Base-by-base conservation (phyloP, 176 grass and related monocot genomes). In the Avena atlantica region DNA sequence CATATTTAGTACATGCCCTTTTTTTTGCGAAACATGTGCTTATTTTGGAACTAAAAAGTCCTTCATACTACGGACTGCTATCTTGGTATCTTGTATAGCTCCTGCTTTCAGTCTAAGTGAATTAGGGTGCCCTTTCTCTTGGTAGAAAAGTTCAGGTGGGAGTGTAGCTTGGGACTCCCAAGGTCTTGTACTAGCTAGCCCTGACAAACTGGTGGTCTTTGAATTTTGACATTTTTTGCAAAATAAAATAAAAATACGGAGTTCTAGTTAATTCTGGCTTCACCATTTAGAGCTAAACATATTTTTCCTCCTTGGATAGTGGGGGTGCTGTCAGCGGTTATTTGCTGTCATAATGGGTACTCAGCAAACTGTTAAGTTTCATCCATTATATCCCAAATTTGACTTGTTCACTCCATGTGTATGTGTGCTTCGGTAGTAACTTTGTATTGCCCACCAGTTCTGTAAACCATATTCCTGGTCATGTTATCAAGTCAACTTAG, bases 401-500 rank as follows among this genome's bases (percentile, higher is more conserved):
- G 44, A 61, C 23, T 82, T 31, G 72, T 65, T 49, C 31, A 29
- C 2, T 24, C 24, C 24, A 65, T 65, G 15, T 75, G 4, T 19
- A 17, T 60, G 19, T 77, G 4, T 78, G 44, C 5, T 65, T 80
- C 23, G 49, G 37, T 53, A 44, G 27, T 0, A 77, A 37, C 12
- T 67, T 0, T 83, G 36, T n/a, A 23, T 49, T 58, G 24, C 27
- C 14, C 14, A 83, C 19, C 23, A 51, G 75, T 66, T 67, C 3
- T 79, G 12, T 17, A 80, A 58, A 65, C 20, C n/a, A 73, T 84
- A 27, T 53, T 65, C 14, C 16, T 6, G 13, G 53, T 83, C 73
- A 45, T 62, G 52, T 68, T 14, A 78, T 66, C 51, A 81, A 62
- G n/a, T 85, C 81, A 84, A 91, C 70, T 70, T 52, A 85, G 47